Evolutionary conservation across 225 moss, liverwort and hornwort species (phyloP).

Genomic region (Pseudoscleropodium purum): DNA sequence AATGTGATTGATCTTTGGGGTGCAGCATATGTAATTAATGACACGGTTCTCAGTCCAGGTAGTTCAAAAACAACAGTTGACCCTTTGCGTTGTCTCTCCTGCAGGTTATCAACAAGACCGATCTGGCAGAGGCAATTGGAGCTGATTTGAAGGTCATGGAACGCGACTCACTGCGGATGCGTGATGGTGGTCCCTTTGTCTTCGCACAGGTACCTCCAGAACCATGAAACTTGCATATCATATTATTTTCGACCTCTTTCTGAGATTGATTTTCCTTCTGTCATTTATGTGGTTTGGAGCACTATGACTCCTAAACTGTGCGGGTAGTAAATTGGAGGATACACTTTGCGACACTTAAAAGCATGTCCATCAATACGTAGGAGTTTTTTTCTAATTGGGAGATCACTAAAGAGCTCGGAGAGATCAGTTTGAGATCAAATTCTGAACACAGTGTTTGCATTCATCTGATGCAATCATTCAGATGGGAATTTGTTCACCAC

Average conservation of each 20-base stretch:
- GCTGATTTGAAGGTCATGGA: constrained; percentile 97
- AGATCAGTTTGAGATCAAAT: not conserved
- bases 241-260: not conserved
- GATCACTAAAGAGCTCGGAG: not conserved
- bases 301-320: not conserved
- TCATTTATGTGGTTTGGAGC: not conserved
- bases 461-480: not conserved
- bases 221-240: not conserved
- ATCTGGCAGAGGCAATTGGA: constrained; percentile 87
- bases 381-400: not conserved
- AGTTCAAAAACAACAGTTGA: not conserved
- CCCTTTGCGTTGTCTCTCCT: not conserved
- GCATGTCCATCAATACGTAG: not conserved
- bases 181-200: constrained; percentile 92
- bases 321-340: not conserved
- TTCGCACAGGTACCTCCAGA: constrained; percentile 64
- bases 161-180: constrained; percentile 91
- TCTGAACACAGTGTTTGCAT: not conserved
- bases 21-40: not conserved
- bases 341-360: not conserved
- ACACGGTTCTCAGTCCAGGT: not conserved
- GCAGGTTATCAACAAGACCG: constrained; percentile 97
- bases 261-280: not conserved
- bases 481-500: not conserved
- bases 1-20: not conserved